These are phyloP conservation scores for Marchantia polymorpha DNA, from an alignment of 225 moss, liverwort and hornwort genomes.

Conservation along the genomic window DNA sequence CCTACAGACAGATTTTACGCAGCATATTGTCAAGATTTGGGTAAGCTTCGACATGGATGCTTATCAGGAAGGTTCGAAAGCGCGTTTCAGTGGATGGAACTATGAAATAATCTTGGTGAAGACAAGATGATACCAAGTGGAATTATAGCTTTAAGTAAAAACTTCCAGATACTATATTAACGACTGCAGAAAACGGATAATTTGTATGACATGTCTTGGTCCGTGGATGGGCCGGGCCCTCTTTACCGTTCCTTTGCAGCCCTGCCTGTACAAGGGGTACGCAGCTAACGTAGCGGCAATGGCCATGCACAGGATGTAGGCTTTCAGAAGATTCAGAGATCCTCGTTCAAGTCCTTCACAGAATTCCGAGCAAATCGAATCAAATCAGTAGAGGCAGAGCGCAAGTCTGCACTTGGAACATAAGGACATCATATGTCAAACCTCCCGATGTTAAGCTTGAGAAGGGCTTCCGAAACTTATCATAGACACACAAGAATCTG, in stretches of 20 bases:
- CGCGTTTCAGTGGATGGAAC: too few species aligned
- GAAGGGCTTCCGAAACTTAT: too few species aligned
- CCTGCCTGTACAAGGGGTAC: slow-evolving; percentile 35
- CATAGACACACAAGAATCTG: too few species aligned
- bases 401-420: neutral
- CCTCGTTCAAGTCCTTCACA: slow-evolving; percentile 35
- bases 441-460: too few species aligned
- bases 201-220: neutral
- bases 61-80: too few species aligned
- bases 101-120: too few species aligned
- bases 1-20: neutral
- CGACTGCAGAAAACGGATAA: too few species aligned
- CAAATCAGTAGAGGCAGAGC: neutral
- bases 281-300: slow-evolving; percentile 25
- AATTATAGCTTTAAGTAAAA: too few species aligned
- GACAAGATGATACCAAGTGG: too few species aligned
- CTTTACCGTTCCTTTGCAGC: slow-evolving; percentile 37
- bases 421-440: too few species aligned
- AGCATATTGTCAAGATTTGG: too few species aligned
- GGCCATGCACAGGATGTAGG: slow-evolving; percentile 42
- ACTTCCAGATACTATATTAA: neutral
- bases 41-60: too few species aligned
- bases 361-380: neutral
- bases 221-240: neutral
- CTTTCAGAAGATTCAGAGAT: slow-evolving; percentile 32